phyloP scores from a whole-genome alignment of 2,329 filamentous ascomycete species.

The Amauroascus niger region DNA sequence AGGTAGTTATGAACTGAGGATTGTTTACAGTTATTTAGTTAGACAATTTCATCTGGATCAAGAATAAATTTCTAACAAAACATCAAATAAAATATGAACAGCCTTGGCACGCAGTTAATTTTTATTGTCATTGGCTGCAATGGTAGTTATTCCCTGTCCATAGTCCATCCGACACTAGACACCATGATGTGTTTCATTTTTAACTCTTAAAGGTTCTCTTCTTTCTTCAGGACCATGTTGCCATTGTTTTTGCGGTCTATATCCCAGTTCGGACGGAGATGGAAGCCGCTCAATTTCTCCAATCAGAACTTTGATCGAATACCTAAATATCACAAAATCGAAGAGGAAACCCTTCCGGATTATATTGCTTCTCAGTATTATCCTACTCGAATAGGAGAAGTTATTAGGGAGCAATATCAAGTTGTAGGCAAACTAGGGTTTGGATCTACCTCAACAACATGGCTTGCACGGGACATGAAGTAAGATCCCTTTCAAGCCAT shows the following conservation, averaged over 20 bases:
- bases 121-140: no score
- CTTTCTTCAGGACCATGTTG: no score
- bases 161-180: no score
- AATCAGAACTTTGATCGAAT: constrained; percentile 21
- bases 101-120: no score
- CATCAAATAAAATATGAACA: no score
- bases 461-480: constrained; percentile 22
- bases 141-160: no score
- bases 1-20: no score
- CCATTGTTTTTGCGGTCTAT: constrained; percentile 20
- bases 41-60: no score
- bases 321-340: constrained; percentile 16
- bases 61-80: no score
- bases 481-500: constrained; percentile 12
- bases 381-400: constrained; percentile 26
- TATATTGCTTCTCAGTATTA: constrained; percentile 23
- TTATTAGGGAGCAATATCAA: constrained; percentile 23
- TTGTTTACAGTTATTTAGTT: no score
- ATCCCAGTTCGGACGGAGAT: constrained; percentile 21
- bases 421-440: constrained; percentile 26
- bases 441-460: constrained; percentile 24
- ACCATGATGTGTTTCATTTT: no score
- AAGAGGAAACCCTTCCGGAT: constrained; percentile 27
- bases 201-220: no score
- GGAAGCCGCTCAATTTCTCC: constrained; percentile 27